A percentile compares a stretch with the other conserved stretches of the same genome.
Conservation (phyloP, 257 asterid species). For the Solanum appendiculatum region DNA sequence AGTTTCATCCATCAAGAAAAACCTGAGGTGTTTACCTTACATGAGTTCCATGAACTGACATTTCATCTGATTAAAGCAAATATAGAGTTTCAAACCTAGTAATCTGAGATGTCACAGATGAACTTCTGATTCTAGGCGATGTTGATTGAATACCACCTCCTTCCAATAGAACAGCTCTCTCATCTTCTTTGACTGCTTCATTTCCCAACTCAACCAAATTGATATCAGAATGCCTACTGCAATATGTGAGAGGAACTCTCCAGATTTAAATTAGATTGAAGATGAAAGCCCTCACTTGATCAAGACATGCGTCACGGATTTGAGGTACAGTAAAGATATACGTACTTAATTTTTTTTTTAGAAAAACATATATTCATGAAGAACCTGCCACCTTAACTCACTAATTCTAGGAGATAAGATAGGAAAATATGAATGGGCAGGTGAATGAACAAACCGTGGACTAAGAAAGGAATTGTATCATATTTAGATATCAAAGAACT, state of each 20-base stretch:
- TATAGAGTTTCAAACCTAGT: conserved; percentile 37
- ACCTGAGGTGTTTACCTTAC: conserved; percentile 33
- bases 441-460: background rate
- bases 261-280: background rate
- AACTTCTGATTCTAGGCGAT: conserved; percentile 39
- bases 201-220: conserved; percentile 57
- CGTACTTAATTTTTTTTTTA: background rate
- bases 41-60: background rate
- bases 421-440: background rate
- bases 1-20: conserved; percentile 60
- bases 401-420: background rate
- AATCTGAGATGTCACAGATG: conserved; percentile 51
- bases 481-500: background rate
- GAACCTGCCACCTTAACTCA: background rate
- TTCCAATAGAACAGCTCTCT: conserved; percentile 65
- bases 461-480: background rate
- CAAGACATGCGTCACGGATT: background rate
- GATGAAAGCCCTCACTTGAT: background rate
- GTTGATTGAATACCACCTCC: conserved; percentile 63
- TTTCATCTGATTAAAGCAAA: background rate
- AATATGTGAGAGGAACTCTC: background rate
- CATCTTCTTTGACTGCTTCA: conserved; percentile 58
- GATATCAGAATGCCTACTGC: conserved; percentile 62
- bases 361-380: background rate
- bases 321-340: background rate